Evolutionary conservation across 768 basidiomycete genomes (phyloP), one percentile per base, ranked within the genome.

Genomic region (Mycena capillaripes): DNA sequence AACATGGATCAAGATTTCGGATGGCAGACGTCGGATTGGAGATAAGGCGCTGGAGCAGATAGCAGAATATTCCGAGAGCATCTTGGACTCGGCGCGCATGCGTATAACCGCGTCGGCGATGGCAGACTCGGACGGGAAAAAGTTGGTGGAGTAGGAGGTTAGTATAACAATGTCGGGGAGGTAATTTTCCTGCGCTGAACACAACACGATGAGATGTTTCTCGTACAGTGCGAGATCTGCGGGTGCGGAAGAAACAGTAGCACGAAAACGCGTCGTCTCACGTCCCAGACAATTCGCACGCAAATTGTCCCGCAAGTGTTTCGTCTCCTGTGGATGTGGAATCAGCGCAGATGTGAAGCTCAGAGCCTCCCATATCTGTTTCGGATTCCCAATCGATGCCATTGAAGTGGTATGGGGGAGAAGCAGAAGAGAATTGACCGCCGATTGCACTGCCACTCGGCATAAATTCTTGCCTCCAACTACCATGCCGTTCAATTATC

Each of bases 21-120:
- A 44, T 32, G 70, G 70, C 14, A 71, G 48, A 17, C 70, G 62
- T n/a, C 70, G 70, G 44, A 71, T 40, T 25, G 70, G 70, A 8
- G 70, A 36, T 5, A 66, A 44, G 9, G 58, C 48, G 57, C 70
- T 71, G 34, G 56, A 52, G 63, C 70, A 71, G 30, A 71, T 5
- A 10, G 30, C 17, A 4, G 25, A 48, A 34, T 67, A 59, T 36
- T 50, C 23, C 23, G 46, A 58, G 19, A 67, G 57, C 5, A n/a
- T 34, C 4, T 17, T 30, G 8, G 25, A n/a, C 66, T 67, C 66
- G 16, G 34, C 32, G 5, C 53, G 66, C 17, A 59, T 1, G 23
- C 66, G 66, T 38, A 16, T 21, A 56, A 67, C 27, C 6, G 66
- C 57, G 1, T 30, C 30, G 32, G 12, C 19, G 44, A 67, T 36